Percentiles rank a stretch among this genome's conserved stretches.
phyloP scores from a whole-genome alignment of 495 filamentous ascomycete species.

The Lasiosphaeria hispida region DNA sequence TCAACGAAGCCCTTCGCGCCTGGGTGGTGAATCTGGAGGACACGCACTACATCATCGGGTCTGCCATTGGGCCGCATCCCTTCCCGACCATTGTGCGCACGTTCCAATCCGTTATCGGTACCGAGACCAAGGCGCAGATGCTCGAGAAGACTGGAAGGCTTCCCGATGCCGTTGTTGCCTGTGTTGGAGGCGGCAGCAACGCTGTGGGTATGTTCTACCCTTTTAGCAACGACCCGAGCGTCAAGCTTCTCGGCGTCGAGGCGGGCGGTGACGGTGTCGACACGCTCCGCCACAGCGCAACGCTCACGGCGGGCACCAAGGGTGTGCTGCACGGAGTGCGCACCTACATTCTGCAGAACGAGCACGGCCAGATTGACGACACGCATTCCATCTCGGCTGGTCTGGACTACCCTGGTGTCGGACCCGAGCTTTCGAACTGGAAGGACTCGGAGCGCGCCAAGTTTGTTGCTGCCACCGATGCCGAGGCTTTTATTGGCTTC shows the following conservation, averaged over 20 bases:
- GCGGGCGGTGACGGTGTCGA: conserved; percentile 95
- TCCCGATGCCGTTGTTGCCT: conserved; percentile 93
- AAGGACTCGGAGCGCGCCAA: conserved; percentile 83
- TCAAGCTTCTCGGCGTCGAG: conserved; percentile 90
- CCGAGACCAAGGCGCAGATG: conserved; percentile 91
- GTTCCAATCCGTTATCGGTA: conserved; percentile 90
- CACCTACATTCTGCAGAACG: conserved; percentile 90
- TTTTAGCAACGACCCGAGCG: conserved; percentile 78
- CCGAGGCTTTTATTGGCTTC: conserved; percentile 89
- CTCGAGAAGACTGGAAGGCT: conserved; percentile 75
- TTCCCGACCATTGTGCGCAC: conserved; percentile 96
- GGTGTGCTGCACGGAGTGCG: conserved; percentile 94
- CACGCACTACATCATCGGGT: conserved; percentile 97
- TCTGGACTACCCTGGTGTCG: conserved; percentile 95
- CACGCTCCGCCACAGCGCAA: conserved; percentile 83
- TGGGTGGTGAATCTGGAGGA: conserved; percentile 84
- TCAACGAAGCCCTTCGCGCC: conserved; percentile 87
- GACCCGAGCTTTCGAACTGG: conserved; percentile 87
- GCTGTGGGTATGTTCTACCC: conserved; percentile 96
- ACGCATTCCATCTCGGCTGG: conserved; percentile 98
- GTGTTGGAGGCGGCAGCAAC: conserved; percentile 90
- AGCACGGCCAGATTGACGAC: conserved; percentile 87
- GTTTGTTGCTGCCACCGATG: conserved; percentile 90
- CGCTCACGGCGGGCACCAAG: conserved; percentile 80
- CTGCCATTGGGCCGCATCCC: conserved; percentile 90